Evolutionary conservation across 768 basidiomycete species (phyloP).

Genomic region (Clitopilus hobsonii): DNA sequence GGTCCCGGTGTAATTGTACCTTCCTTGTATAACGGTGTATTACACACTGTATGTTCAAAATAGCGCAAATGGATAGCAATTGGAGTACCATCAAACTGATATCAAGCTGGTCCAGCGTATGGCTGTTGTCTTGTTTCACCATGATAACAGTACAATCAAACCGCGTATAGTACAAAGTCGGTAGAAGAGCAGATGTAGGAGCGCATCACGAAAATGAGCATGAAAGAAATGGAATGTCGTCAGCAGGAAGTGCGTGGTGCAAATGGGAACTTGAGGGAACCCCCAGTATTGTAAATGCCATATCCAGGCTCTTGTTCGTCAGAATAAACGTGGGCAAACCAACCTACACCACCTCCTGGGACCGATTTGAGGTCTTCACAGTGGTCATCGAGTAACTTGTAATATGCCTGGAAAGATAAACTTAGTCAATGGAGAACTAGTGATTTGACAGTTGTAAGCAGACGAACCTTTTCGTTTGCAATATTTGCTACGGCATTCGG

Average conservation of each 20-base stretch:
- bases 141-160: too few relatives aligned
- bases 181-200: too few relatives aligned
- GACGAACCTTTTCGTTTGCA: constrained; percentile 50
- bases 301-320: constrained; percentile 66
- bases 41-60: neutral
- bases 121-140: too few relatives aligned
- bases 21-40: neutral
- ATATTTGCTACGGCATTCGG: constrained; percentile 54
- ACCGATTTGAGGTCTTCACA: constrained; percentile 60
- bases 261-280: constrained; percentile 58
- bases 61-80: neutral
- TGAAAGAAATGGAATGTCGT: constrained; percentile 8
- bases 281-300: constrained; percentile 52
- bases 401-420: constrained; percentile 49
- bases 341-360: constrained; percentile 62
- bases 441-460: neutral
- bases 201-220: too few relatives aligned
- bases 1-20: too few relatives aligned
- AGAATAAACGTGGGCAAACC: constrained; percentile 81
- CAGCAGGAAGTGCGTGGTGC: constrained; percentile 59
- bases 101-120: too few relatives aligned
- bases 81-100: too few relatives aligned
- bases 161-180: too few relatives aligned
- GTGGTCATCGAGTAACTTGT: constrained; percentile 53
- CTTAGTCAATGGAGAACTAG: constrained; percentile 5